phyloP scores from a whole-genome alignment of 495 filamentous ascomycete genomes.

The Bathelium albidoporum region DNA sequence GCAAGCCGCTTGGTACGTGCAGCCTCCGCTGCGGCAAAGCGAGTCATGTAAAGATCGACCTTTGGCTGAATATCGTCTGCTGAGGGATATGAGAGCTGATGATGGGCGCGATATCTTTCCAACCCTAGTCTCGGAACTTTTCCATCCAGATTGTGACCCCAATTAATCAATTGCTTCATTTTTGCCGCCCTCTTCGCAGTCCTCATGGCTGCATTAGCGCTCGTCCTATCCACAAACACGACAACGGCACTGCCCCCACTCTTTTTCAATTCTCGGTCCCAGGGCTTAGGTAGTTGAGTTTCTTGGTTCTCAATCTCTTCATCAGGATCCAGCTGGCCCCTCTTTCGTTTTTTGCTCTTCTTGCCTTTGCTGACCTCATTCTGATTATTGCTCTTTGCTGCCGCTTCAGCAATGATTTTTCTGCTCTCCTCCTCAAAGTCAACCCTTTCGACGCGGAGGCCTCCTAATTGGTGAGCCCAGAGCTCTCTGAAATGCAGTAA shows the following conservation, averaged over 20 bases:
- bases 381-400: not conserved
- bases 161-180: constrained; percentile 39
- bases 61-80: constrained; percentile 50
- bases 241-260: constrained; percentile 73
- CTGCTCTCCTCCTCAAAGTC: constrained; percentile 51
- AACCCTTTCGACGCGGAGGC: constrained; percentile 63
- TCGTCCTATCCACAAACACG: constrained; percentile 69
- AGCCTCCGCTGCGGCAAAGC: constrained; percentile 57
- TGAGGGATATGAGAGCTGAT: constrained; percentile 58
- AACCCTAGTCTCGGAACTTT: constrained; percentile 8
- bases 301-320: constrained; percentile 36
- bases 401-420: constrained; percentile 9
- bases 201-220: constrained; percentile 61
- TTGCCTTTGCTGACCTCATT: not conserved
- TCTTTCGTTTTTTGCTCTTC: constrained; percentile 34
- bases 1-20: constrained; percentile 53
- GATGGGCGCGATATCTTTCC: constrained; percentile 50
- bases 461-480: constrained; percentile 53
- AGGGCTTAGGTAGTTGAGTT: constrained; percentile 50
- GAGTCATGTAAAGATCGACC: constrained; percentile 72
- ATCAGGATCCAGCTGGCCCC: constrained; percentile 41
- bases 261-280: constrained; percentile 60
- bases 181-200: constrained; percentile 54
- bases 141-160: constrained; percentile 38
- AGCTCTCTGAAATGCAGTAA: constrained; percentile 63